These are phyloP conservation scores for Pythium rhizo-oryzae DNA, from an alignment of 352 stramenopile genomes.

Conservation along the genomic window DNA sequence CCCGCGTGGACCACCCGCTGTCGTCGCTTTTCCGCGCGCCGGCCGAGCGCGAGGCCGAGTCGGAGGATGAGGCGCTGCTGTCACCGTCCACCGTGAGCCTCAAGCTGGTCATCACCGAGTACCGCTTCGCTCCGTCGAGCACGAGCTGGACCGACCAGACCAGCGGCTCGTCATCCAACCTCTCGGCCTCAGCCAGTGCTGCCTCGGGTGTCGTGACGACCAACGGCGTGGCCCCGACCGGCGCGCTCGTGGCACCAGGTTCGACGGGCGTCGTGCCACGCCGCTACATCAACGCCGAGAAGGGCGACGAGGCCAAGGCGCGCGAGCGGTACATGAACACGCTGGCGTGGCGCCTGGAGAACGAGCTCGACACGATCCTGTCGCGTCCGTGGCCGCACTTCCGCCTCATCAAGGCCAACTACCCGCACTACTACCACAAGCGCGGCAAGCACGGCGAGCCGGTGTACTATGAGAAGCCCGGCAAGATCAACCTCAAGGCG, in stretches of 20 bases:
- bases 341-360: conserved; percentile 75
- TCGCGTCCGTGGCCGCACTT: conserved; percentile 66
- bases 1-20: conserved; percentile 78
- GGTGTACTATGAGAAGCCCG: conserved; percentile 88
- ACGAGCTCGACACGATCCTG: conserved; percentile 85
- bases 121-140: conserved; percentile 46
- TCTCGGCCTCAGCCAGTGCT: background rate
- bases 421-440: conserved; percentile 92
- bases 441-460: conserved; percentile 75
- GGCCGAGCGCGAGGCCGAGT: conserved; percentile 1
- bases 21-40: conserved; percentile 59
- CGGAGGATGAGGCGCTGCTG: background rate
- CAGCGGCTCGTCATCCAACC: conserved; percentile 4
- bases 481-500: conserved; percentile 87
- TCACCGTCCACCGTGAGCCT: conserved; percentile 33
- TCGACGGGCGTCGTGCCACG: conserved; percentile 37
- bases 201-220: background rate
- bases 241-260: conserved; percentile 11
- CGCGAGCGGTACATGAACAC: conserved; percentile 73
- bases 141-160: background rate
- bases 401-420: conserved; percentile 90
- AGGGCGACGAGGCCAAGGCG: conserved; percentile 68
- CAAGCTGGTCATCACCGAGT: conserved; percentile 79
- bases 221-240: background rate
- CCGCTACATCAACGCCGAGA: conserved; percentile 78